Evolutionary conservation across 2,329 filamentous ascomycete genomes (phyloP).

Genomic region (Fusarium chuoi): DNA sequence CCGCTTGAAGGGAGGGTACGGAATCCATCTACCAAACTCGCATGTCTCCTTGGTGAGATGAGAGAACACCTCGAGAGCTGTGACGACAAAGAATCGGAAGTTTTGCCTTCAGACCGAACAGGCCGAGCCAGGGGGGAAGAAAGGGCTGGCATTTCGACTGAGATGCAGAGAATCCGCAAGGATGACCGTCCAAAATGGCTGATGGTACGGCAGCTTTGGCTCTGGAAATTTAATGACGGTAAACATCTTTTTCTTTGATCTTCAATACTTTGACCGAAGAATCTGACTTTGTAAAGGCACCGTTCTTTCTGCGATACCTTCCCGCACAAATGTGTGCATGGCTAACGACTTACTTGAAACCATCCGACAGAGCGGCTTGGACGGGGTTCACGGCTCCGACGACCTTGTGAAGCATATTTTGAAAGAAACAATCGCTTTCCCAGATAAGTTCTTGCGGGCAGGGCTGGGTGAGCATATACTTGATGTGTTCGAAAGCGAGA

Average conservation of each 20-base stretch:
- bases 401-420: neutral
- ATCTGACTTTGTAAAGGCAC: neutral
- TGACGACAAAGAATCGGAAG: too few species aligned
- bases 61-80: neutral
- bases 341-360: neutral
- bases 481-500: neutral
- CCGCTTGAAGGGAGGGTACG: neutral
- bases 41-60: fast-evolving
- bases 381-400: fast-evolving
- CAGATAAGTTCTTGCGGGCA: fast-evolving
- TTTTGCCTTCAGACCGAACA: too few species aligned
- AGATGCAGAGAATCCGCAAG: neutral
- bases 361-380: neutral
- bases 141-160: fast-evolving
- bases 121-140: fast-evolving
- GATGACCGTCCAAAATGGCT: neutral
- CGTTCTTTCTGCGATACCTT: fast-evolving
- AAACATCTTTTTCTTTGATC: neutral
- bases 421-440: fast-evolving
- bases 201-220: neutral
- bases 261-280: too few species aligned
- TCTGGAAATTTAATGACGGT: neutral
- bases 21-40: neutral
- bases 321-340: fast-evolving
- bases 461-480: neutral